Evolutionary conservation across 257 asterid species (phyloP), one percentile per base, ranked within the genome.

Genomic region (Forsythia viridissima): DNA sequence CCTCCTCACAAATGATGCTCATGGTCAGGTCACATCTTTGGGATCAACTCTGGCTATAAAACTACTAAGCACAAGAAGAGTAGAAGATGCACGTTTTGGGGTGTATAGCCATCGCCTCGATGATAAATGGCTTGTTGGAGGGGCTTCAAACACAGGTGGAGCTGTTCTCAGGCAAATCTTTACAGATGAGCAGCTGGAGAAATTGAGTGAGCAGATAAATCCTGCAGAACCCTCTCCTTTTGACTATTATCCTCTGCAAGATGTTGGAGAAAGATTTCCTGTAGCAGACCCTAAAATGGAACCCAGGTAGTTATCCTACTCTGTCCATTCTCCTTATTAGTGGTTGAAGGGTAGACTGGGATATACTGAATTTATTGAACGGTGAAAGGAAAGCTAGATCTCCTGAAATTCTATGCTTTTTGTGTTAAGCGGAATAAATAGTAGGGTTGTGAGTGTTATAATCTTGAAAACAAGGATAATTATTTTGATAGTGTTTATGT

Each of bases 121-220:
- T 8, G 94, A 94, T 77, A 90, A 89, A 84, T 94, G 99, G 99
- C 99, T 94, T 11, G 98, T 94, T 52, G 98, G 99, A 70, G 99
- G 99, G 74, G 99, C 99, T 70, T 94, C 99, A 78, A 94, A 94
- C 83, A 93, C 99, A 13, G 99, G 99, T 36, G 99, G 99, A 76
- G 96, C 95, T 76, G 97, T 93, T 76, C 95, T 94, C 43, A 89
- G 96, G 86, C 86, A 89, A 83, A 67, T 91, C 34, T 94, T 94
- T 81, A 87, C 94, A 0, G 97, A 94, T 76, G 94, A 90, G 66
- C 91, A 94, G 83, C 82, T 94, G 66, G 78, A 79, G 88, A 88
- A 86, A 81, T 85, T 94, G 74, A 94, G 99, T 48, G 84, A 81
- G 80, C 87, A 88, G 73, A 94, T 94, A 76, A 86, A 94, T 87